Base-by-base conservation (phyloP, 768 basidiomycete species). In the Kwoniella heveanensis region DNA sequence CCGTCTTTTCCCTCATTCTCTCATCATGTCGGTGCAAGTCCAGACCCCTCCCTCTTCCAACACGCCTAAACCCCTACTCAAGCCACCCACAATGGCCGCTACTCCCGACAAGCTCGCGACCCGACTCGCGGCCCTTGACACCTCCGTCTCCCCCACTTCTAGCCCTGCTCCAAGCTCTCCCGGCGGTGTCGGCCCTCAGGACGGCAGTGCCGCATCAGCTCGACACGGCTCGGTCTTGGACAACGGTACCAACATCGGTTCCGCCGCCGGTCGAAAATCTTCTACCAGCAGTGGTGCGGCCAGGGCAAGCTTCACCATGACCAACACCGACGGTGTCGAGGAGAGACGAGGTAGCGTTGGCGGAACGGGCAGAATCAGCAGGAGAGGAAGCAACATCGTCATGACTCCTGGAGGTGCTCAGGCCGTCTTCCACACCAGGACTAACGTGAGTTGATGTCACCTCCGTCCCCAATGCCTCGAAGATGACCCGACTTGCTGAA, bases 341-440 rank as follows among this genome's bases (percentile, higher is more conserved):
- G 70, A 74, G 54, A 46, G 73, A 47, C 62, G 68, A 55, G 55
- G 58, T 9, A 67, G 65, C 46, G 27, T 53, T 22, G 55, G 64
- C 21, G 62, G 61, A 22, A 57, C 50, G n/a, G 61, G 54, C 30
- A 57, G 68, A 27, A 26, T 55, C 21, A 77, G 74, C 54, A 58
- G 79, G 57, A 64, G 79, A 39, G 79, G 77, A 7, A 76, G 74
- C 72, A 88, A 89, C 10, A 89, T 86, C 71, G 80, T 90, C 64
- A 83, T 85, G 46, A 83, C 91, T 73, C 85, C 90, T 46, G 84
- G 85, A 27, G 91, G 91, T 22, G 87, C 88, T 81, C 87, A 88
- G 24, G 84, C 91, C 62, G 89, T 91, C 37, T 87, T 90, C 77
- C 91, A 93, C 78, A 92, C 91, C 29, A 85, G 92, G 70, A 92